phyloP scores from a whole-genome alignment of 2,329 filamentous ascomycete species.

The Apiospora rasikravindrae region DNA sequence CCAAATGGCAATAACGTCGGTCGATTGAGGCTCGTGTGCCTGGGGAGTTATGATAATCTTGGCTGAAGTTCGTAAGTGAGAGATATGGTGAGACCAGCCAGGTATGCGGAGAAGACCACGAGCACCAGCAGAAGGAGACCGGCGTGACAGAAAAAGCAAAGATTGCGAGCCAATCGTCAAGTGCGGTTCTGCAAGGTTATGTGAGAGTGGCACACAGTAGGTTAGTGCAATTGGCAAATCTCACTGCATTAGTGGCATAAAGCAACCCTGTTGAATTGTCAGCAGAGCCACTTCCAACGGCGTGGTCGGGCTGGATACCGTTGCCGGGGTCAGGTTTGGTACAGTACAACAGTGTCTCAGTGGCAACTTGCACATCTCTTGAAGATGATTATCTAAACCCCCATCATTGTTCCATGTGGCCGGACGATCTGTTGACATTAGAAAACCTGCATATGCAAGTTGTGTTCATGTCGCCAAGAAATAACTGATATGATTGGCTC shows the following conservation, averaged over 20 bases:
- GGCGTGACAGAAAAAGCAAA: not conserved
- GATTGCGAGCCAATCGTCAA: not conserved
- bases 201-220: not conserved
- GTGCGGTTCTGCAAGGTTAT: not conserved
- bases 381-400: not conserved
- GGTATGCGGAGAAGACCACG: not conserved
- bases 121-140: not conserved
- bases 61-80: not conserved
- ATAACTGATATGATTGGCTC: not conserved
- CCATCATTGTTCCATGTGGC: not conserved
- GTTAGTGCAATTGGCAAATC: conserved; percentile 4
- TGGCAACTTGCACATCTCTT: not conserved
- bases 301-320: not conserved
- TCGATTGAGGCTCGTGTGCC: not conserved
- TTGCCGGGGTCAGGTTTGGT: not conserved
- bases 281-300: not conserved
- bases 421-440: not conserved
- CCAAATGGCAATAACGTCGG: not conserved
- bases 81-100: conserved; percentile 2
- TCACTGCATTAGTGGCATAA: conserved; percentile 13
- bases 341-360: not conserved
- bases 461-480: not conserved
- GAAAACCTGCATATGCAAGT: not conserved
- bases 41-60: not conserved
- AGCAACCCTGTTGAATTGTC: not conserved